These are phyloP conservation scores for Aspergillus sp. DNA, from an alignment of 2,329 filamentous ascomycete genomes.

Conservation along the genomic window DNA sequence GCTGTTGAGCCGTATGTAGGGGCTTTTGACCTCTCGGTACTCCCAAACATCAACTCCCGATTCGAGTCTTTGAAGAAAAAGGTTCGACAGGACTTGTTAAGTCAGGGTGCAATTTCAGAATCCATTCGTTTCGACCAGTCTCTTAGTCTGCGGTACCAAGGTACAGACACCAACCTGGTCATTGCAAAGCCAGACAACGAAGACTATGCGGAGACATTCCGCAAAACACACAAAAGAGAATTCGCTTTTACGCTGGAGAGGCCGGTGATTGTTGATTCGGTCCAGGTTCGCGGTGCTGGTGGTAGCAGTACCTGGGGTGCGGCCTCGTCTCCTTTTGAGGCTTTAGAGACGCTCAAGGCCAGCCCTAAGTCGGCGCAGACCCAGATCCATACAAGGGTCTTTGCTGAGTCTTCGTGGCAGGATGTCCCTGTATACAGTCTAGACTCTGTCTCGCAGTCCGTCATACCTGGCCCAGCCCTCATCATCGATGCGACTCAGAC, in stretches of 20 bases:
- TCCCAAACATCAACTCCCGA: too few species aligned
- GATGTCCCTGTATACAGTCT: constrained; percentile 28
- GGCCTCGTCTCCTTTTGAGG: not conserved
- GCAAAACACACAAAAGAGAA: constrained; percentile 83
- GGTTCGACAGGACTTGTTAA: too few species aligned
- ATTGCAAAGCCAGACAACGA: constrained; percentile 66
- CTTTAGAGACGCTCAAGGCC: not conserved
- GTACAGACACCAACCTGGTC: constrained; percentile 52
- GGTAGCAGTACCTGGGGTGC: too few species aligned
- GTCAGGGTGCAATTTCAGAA: not conserved
- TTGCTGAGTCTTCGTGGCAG: constrained; percentile 25
- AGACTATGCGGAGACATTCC: constrained; percentile 79
- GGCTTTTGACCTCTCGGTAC: too few species aligned
- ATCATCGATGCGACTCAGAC: constrained; percentile 75
- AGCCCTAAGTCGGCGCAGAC: not conserved
- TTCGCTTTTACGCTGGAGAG: constrained; percentile 87
- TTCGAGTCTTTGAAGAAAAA: too few species aligned
- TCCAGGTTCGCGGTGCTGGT: constrained; percentile 79
- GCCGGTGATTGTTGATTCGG: constrained; percentile 85
- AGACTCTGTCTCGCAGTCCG: constrained; percentile 22
- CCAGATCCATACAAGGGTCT: constrained; percentile 47
- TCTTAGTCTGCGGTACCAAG: constrained; percentile 51
- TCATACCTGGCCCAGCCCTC: constrained; percentile 64
- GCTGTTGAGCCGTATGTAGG: too few species aligned
- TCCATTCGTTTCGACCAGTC: constrained; percentile 35